Evolutionary conservation across 2,329 filamentous ascomycete species (phyloP).

Genomic region (Penicillium sp.): DNA sequence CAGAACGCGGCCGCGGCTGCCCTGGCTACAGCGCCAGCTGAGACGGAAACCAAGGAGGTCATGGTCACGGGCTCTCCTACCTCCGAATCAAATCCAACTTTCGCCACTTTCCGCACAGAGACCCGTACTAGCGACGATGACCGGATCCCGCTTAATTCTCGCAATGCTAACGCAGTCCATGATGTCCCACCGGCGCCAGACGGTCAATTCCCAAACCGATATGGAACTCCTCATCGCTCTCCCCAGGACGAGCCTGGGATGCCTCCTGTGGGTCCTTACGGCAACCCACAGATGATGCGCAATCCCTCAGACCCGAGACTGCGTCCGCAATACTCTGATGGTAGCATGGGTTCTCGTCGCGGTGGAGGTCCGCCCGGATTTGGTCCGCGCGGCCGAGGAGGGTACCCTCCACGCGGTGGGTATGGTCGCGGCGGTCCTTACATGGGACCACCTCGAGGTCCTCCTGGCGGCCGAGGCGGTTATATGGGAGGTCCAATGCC

Average conservation of each 20-base stretch:
- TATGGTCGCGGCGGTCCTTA: slow-evolving; percentile 47
- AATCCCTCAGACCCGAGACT: slow-evolving; percentile 47
- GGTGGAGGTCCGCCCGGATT: slow-evolving; percentile 47
- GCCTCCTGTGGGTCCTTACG: slow-evolving; percentile 36
- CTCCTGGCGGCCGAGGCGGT: slow-evolving; percentile 48
- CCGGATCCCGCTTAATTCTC: slow-evolving; percentile 42
- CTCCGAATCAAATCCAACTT: slow-evolving; percentile 53
- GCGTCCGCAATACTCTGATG: slow-evolving; percentile 51
- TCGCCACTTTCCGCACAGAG: slow-evolving; percentile 44
- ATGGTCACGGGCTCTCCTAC: slow-evolving; percentile 59
- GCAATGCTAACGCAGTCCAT: slow-evolving; percentile 24
- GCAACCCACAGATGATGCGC: slow-evolving; percentile 38
- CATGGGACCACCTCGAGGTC: slow-evolving; percentile 34
- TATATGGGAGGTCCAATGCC: slow-evolving; percentile 36
- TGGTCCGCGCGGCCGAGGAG: slow-evolving; percentile 59
- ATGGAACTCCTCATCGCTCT: slow-evolving; percentile 35
- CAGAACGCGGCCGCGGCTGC: slow-evolving; percentile 44
- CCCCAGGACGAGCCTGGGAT: slow-evolving; percentile 45
- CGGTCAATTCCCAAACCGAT: slow-evolving; percentile 32
- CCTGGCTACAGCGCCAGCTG: slow-evolving; percentile 21
- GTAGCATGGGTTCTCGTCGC: slow-evolving; percentile 47
- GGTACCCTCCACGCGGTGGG: slow-evolving; percentile 51
- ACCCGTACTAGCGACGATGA: slow-evolving; percentile 44
- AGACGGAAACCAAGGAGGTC: slow-evolving; percentile 58
- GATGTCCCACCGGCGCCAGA: slow-evolving; percentile 31